Evolutionary conservation across 176 grass and related monocot genomes (phyloP), one percentile per base, ranked within the genome.

Genomic region (Eleusine coracana): DNA sequence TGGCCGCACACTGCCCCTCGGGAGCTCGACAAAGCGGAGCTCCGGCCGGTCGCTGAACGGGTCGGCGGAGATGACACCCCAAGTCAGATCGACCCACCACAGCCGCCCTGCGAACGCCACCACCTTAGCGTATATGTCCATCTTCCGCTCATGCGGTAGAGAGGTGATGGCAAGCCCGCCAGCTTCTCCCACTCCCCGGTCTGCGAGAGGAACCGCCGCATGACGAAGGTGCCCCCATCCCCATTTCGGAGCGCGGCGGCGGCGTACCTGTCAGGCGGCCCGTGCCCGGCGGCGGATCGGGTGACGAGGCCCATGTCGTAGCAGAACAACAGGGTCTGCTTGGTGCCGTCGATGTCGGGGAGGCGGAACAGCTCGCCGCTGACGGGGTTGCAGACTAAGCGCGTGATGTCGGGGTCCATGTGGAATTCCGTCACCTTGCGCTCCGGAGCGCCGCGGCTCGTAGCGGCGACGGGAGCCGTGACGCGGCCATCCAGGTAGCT

Each of bases 311-410:
- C 31, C 7, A 41, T 10, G 49, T 15, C 0, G 48, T 38, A 0
- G 21, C 21, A 68, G 45, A 0, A 5, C 5, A 49, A 23, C 49
- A 2, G 2, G 49, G 49, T 10, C 12, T 80, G 55, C 78, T 70
- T 80, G 3, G 31, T 56, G 34, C 49, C 65, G 34, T 80, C 34
- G 48, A 80, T 23, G 65, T 80, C 78, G 0, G 34, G 78, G 34
- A 80, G 78, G 49, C 65, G 78, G 78, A 41, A 80, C 48, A 56
- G 21, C 64, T 80, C 54, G 7, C 78, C 78, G 34, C 34, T 80
- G 65, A 80, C 18, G 11, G 78, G 31, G 15, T 80, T 80, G 65
- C 78, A 70, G 65, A 80, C 13, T 7, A 69, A 69, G 44, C 18
- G 78, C 17, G 54, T 56, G 18, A 56, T 56, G 54, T 56, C 54